Evolutionary conservation across 83 land plant species (phyloP).

Genomic region (Diphasiastrum complanatum): DNA sequence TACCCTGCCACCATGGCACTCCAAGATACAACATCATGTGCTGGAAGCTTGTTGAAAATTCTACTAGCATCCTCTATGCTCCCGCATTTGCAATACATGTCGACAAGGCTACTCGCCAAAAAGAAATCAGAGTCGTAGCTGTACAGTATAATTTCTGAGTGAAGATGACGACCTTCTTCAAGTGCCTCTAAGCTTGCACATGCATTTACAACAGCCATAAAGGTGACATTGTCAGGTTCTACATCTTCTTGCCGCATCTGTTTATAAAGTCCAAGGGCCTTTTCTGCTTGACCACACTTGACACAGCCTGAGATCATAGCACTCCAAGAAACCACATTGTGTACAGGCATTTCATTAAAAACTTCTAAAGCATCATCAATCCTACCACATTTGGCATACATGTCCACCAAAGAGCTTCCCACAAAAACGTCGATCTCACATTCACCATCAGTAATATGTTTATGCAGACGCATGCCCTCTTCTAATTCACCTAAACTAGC

Average conservation of each 20-base stretch:
- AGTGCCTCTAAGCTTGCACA: conserved; percentile 21
- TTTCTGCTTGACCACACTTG: conserved; percentile 35
- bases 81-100: too few species aligned
- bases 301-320: conserved; percentile 48
- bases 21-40: conserved; percentile 18
- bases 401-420: conserved; percentile 49
- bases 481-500: conserved; percentile 31
- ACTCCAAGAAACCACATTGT: conserved; percentile 46
- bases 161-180: conserved; percentile 10
- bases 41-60: conserved; percentile 19
- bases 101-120: conserved; percentile 12
- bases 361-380: conserved; percentile 36
- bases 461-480: conserved; percentile 38
- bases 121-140: conserved; percentile 10
- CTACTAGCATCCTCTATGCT: conserved; percentile 33
- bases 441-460: conserved; percentile 27
- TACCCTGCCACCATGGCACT: conserved; percentile 14
- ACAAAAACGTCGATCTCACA: conserved; percentile 34
- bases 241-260: conserved; percentile 22
- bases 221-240: conserved; percentile 21
- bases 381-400: conserved; percentile 48
- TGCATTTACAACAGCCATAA: conserved; percentile 19
- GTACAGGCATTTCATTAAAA: conserved; percentile 36
- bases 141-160: conserved; percentile 11
- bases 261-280: conserved; percentile 28